Base-by-base conservation (phyloP, 2,329 filamentous ascomycete species). In the Beauveria pseudobassiana region DNA sequence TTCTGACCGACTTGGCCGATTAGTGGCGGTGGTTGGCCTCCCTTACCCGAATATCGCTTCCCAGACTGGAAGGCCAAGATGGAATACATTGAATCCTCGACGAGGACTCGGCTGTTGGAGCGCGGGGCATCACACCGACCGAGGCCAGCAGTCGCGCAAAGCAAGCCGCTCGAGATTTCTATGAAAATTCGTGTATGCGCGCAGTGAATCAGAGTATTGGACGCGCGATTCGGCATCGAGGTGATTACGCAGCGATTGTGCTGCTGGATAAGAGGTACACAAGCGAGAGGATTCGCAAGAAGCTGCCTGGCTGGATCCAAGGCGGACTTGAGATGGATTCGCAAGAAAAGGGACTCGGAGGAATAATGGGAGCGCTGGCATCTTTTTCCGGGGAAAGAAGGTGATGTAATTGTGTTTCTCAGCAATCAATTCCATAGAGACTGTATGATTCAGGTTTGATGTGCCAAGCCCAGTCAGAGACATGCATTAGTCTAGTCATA, bases 171-270 rank as follows among this genome's bases (percentile, higher is more conserved):
- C 79, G 88, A 58, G 90, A 93, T 64, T 96, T 91, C 70, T 96
- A 96, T 71, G 92, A 97, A 72, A 98, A 98, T 71, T 86, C 91
- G 0, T 97, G 93, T 73, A 97, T 99, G 93, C 83, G 95, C 45
- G 91, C 93, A 5, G 95, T 99, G 5, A 99, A 99, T 73, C 95
- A 99, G 77, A 95, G 91, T 70, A 93, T 99, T 67, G 95, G 95
- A 1, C 81, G 95, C 63, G 95, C 92, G 1, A 97, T 99, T 68
- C 81, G 95, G 52, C 95, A 99, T 72, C 83, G 82, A 61, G 85
- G 84, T 26, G 95, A 99, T 75, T 98, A 96, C 75, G 95, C 95
- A 5, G 87, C 89, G 18, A 97, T 99, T 65, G 76, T 97, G 62
- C 82, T 99, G 70, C 78, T 95, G 40, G 95, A 99, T 74, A 80